phyloP scores from a whole-genome alignment of 2,329 filamentous ascomycete genomes.

The Dactylonectria estremocensis region DNA sequence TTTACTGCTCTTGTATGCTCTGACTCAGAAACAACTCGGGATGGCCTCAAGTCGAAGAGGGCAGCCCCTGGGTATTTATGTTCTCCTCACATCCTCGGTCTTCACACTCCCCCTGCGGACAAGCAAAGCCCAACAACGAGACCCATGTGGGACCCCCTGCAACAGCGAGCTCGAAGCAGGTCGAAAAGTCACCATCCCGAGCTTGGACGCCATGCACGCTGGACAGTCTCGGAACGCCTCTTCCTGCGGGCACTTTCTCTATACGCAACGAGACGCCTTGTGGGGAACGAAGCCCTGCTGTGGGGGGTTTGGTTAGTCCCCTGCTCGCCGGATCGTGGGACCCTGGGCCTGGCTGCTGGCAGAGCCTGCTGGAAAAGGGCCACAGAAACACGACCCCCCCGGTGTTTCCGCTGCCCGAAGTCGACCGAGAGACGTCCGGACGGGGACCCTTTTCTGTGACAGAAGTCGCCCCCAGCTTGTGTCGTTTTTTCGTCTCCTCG shows the following conservation, averaged over 20 bases:
- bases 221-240: neutral
- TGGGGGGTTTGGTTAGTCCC: neutral
- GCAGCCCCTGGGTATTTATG: conserved; percentile 46
- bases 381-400: conserved; percentile 7
- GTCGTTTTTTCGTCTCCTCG: neutral
- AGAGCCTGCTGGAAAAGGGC: conserved; percentile 11
- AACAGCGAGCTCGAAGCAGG: conserved; percentile 17
- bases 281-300: conserved; percentile 19
- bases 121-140: conserved; percentile 3
- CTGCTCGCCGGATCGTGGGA: conserved; percentile 20
- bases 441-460: conserved; percentile 32
- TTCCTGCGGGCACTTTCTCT: conserved; percentile 7
- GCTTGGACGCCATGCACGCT: neutral
- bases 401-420: conserved; percentile 23
- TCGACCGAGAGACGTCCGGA: conserved; percentile 47
- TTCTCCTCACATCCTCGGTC: conserved; percentile 25
- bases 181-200: neutral
- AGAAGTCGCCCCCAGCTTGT: neutral
- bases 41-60: conserved; percentile 17
- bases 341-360: conserved; percentile 20
- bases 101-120: conserved; percentile 11
- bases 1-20: conserved; percentile 1
- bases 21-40: neutral
- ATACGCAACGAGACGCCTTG: conserved; percentile 19
- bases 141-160: conserved; percentile 36